These are phyloP conservation scores for Teratosphaeriaceae sp. DNA, from an alignment of 2,329 filamentous ascomycete species.

Conservation along the genomic window DNA sequence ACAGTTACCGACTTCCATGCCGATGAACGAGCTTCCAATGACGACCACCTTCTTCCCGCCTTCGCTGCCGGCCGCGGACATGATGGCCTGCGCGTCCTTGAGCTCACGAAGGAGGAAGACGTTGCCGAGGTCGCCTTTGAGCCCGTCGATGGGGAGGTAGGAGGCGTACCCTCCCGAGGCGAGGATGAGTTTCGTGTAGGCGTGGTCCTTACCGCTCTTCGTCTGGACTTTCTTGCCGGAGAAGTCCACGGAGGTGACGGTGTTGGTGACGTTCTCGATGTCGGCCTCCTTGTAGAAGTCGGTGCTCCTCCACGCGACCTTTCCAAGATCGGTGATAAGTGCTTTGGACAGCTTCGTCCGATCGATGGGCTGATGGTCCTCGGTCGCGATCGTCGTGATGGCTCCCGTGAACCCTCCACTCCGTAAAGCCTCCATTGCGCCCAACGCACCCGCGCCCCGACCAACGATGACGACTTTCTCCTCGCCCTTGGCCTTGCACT, in stretches of 20 bases:
- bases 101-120: slow-evolving; percentile 78
- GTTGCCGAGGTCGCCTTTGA: slow-evolving; percentile 73
- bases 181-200: slow-evolving; percentile 83
- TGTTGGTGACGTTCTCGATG: slow-evolving; percentile 47
- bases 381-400: slow-evolving; percentile 76
- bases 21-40: slow-evolving; percentile 91
- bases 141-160: slow-evolving; percentile 70
- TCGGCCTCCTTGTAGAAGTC: slow-evolving; percentile 66
- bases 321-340: slow-evolving; percentile 70
- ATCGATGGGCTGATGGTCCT: slow-evolving; percentile 76
- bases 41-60: slow-evolving; percentile 89
- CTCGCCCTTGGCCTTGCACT: slow-evolving; percentile 53
- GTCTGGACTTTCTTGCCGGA: slow-evolving; percentile 65
- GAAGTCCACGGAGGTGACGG: slow-evolving; percentile 73
- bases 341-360: slow-evolving; percentile 94
- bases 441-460: slow-evolving; percentile 75
- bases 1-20: slow-evolving; percentile 89
- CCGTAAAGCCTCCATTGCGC: slow-evolving; percentile 74
- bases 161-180: slow-evolving; percentile 78
- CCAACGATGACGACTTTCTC: slow-evolving; percentile 78
- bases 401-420: slow-evolving; percentile 71
- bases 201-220: slow-evolving; percentile 60
- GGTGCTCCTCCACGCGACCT: slow-evolving; percentile 68
- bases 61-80: slow-evolving; percentile 67
- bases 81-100: slow-evolving; percentile 71